phyloP scores from a whole-genome alignment of 202 grass and related monocot genomes.

The Panicum virgatum region DNA sequence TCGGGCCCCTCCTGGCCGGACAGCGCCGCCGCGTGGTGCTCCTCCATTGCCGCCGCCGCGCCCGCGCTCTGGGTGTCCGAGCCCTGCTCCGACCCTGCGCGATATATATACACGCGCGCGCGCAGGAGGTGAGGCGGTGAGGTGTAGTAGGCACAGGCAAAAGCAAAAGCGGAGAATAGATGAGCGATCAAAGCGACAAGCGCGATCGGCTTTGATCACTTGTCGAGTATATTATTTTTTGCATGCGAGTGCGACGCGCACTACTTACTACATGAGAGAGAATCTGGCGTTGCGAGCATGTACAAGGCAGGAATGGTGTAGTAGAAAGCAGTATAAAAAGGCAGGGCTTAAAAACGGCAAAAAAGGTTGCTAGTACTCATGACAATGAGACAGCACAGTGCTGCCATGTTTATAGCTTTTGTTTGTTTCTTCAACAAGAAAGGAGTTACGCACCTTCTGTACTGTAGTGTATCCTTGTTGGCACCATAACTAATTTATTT shows the following conservation, averaged over 20 bases:
- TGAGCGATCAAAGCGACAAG: background rate
- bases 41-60: slow-evolving; percentile 51
- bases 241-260: slow-evolving; percentile 31
- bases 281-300: background rate
- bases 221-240: background rate
- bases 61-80: slow-evolving; percentile 42
- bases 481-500: too few species aligned
- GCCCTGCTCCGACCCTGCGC: slow-evolving; percentile 47
- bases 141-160: background rate
- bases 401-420: too few species aligned
- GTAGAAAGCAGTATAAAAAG: slow-evolving; percentile 30
- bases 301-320: background rate
- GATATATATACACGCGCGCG: slow-evolving; percentile 35
- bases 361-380: too few species aligned
- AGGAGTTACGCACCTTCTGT: too few species aligned
- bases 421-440: too few species aligned
- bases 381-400: too few species aligned
- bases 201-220: slow-evolving; percentile 31
- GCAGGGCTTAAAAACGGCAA: background rate
- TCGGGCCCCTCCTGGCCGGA: slow-evolving; percentile 4
- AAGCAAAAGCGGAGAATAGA: background rate
- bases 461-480: too few species aligned
- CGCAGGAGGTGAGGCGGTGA: background rate
- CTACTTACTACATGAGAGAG: too few species aligned
- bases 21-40: slow-evolving; percentile 24